Conservation (phyloP, 2,329 filamentous ascomycete species). For the Dactylonectria macrodidyma region DNA sequence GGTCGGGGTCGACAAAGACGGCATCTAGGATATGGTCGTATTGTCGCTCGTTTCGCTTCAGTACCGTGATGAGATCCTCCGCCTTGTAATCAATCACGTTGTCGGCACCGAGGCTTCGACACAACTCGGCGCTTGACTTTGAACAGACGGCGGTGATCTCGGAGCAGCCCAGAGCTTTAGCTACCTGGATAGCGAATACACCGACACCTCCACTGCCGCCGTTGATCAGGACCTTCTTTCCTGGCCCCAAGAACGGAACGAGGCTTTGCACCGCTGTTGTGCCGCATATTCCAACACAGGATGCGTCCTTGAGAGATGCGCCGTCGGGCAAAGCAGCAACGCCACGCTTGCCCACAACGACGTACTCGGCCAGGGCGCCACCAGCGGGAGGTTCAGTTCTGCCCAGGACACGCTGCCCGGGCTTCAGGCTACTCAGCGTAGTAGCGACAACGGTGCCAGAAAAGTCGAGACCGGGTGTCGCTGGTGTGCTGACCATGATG, state of each 20-base stretch:
- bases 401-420: slow-evolving; percentile 31
- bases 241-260: slow-evolving; percentile 1
- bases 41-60: not conserved
- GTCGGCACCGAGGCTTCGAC: slow-evolving; percentile 27
- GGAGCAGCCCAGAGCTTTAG: slow-evolving; percentile 29
- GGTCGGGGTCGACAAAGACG: slow-evolving; percentile 23
- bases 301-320: slow-evolving; percentile 28
- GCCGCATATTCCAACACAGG: slow-evolving; percentile 36
- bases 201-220: slow-evolving; percentile 40
- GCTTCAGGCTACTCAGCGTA: not conserved
- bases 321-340: slow-evolving; percentile 7
- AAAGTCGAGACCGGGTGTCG: slow-evolving; percentile 39
- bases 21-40: slow-evolving; percentile 35
- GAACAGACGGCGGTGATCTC: slow-evolving; percentile 32
- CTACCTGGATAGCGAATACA: slow-evolving; percentile 36
- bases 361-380: slow-evolving; percentile 38
- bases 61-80: not conserved
- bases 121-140: slow-evolving; percentile 21
- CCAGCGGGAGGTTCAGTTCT: slow-evolving; percentile 27
- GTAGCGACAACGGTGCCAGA: slow-evolving; percentile 34
- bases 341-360: slow-evolving; percentile 26
- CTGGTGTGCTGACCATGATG: slow-evolving; percentile 28
- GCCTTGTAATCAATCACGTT: slow-evolving; percentile 31
- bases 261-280: slow-evolving; percentile 30
- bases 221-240: slow-evolving; percentile 28